Base-by-base conservation (phyloP, 345 rosid species). In the Aquilaria malaccensis region DNA sequence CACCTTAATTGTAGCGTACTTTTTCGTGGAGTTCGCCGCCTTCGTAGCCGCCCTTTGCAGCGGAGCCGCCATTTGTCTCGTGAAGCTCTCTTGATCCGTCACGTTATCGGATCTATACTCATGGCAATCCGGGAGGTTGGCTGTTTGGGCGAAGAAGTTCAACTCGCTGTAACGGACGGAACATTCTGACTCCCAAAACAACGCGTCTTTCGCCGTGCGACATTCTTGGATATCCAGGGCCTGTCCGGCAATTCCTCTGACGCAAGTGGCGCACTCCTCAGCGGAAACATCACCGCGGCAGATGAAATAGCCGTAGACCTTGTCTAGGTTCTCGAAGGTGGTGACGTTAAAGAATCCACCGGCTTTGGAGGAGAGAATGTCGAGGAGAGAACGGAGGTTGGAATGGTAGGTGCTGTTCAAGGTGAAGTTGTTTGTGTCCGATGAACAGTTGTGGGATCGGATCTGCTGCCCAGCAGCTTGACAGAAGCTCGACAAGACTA, bases 1-100 rank as follows among this genome's bases (percentile, higher is more conserved):
- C 13, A 64, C 62, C 54, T 32, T 51, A 0, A 37, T 37, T 7
- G 67, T 68, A 0, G 80, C 86, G 32, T 73, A 84, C 63, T 70
- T 80, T 13, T 45, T 73, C 29, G 71, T 73, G 3, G 67, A 70
- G 29, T 11, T 60, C 2, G 63, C 63, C 0, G 74, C 81, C 45
- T 9, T 58, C 6, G 45, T 4, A 0, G 75, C 41, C 22, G n/a
- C 45, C 2, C 65, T 43, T 11, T 56, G 37, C 50, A 75, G 13
- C 52, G 7, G 7, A 9, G 4, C 55, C 10, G 29, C n/a, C 30
- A 52, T 3, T 7, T 3, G 9, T 4, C 31, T 15, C 7, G 15
- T 52, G 7, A 30, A n/a, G 22, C 9, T 52, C 30, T 14, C 55
- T 15, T 9, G 10, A n/a, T 52, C 9, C 29, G 10, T 3, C 10